phyloP scores from a whole-genome alignment of 2,329 filamentous ascomycete species.

The Cryphonectria japonica region DNA sequence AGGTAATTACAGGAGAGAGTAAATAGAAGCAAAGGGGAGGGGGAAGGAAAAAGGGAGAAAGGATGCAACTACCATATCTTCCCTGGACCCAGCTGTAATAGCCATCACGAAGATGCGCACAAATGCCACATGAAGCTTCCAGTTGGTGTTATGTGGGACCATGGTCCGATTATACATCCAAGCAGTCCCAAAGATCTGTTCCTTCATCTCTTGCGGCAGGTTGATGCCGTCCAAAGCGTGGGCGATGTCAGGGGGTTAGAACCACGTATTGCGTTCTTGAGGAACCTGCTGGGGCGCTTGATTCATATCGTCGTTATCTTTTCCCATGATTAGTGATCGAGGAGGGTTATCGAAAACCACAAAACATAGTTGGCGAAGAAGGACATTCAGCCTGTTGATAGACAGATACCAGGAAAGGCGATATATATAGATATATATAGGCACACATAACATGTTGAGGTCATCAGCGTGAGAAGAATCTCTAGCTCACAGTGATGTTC shows the following conservation, averaged over 20 bases:
- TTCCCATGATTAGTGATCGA: not conserved
- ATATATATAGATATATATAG: too few species aligned
- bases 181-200: slow-evolving; percentile 32
- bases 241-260: slow-evolving; percentile 27
- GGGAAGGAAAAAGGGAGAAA: not conserved
- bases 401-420: too few species aligned
- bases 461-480: too few species aligned
- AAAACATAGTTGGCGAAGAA: not conserved
- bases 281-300: not conserved
- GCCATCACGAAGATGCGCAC: slow-evolving; percentile 32
- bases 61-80: slow-evolving; percentile 30
- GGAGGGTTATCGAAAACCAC: not conserved
- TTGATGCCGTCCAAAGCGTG: slow-evolving; percentile 22
- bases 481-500: too few species aligned
- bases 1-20: not conserved
- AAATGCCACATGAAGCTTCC: slow-evolving; percentile 34
- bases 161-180: slow-evolving; percentile 36
- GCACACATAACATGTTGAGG: too few species aligned
- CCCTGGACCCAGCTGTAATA: slow-evolving; percentile 33
- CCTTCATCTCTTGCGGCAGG: slow-evolving; percentile 22
- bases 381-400: too few species aligned
- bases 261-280: slow-evolving; percentile 18
- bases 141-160: slow-evolving; percentile 35
- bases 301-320: not conserved
- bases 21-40: too few species aligned